phyloP scores from a whole-genome alignment of 2,329 filamentous ascomycete species.

The Septoria petroselini region DNA sequence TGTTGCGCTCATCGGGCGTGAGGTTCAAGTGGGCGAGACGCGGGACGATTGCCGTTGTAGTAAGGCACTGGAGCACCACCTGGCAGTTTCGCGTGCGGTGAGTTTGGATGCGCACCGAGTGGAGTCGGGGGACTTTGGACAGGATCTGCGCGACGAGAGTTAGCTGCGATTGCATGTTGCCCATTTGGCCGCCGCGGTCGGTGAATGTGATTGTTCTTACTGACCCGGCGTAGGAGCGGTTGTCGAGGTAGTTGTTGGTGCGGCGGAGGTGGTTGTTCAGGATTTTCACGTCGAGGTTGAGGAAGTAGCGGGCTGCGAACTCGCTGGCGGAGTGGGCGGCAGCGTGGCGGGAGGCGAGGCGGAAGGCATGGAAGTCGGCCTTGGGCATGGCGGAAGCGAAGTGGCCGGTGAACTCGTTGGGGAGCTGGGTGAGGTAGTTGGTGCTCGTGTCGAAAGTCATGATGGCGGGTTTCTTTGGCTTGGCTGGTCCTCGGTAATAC shows the following conservation, averaged over 20 bases:
- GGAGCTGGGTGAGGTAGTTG: background rate
- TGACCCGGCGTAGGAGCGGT: background rate
- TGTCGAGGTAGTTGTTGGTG: background rate
- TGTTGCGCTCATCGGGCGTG: too few species aligned
- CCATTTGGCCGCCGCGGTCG: too few species aligned
- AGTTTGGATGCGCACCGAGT: background rate
- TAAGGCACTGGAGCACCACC: background rate
- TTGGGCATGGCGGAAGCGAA: background rate
- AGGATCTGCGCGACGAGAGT: background rate
- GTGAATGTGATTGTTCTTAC: background rate
- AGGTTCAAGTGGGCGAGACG: too few species aligned
- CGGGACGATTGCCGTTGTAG: too few species aligned
- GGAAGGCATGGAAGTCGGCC: background rate
- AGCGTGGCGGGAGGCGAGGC: background rate
- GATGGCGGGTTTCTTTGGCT: too few species aligned
- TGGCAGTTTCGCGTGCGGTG: background rate
- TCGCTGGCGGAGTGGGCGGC: background rate
- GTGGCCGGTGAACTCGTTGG: background rate
- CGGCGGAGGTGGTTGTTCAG: background rate
- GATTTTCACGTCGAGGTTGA: background rate
- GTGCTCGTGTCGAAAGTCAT: background rate
- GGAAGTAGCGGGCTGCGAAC: background rate
- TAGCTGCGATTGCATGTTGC: too few species aligned
- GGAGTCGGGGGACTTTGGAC: too few species aligned
- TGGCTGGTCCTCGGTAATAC: too few species aligned